A percentile compares a stretch with the other conserved stretches of the same genome.
These are phyloP conservation scores for Penicillium concentricum DNA, from an alignment of 2,329 filamentous ascomycete species.

Conservation along the genomic window DNA sequence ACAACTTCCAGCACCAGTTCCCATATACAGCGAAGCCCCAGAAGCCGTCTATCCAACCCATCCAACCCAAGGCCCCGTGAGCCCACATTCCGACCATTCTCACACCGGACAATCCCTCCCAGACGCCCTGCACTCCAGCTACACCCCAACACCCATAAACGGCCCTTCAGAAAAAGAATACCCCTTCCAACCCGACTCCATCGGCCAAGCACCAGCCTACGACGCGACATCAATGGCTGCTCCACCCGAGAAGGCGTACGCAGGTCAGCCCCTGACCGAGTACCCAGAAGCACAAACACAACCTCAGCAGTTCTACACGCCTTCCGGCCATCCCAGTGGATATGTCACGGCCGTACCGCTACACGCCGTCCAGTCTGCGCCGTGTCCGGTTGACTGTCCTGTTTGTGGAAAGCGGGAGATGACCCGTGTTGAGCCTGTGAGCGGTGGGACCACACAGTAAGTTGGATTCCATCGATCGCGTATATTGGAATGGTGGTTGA, in stretches of 20 bases:
- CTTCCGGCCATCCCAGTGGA: slow-evolving; percentile 19
- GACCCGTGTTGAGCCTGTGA: slow-evolving; percentile 22
- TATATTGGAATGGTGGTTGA: background rate
- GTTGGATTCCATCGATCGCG: slow-evolving; percentile 4
- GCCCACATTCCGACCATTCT: background rate
- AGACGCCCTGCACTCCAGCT: background rate
- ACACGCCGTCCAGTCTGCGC: slow-evolving; percentile 28
- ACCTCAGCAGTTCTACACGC: slow-evolving; percentile 16
- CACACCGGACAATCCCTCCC: background rate
- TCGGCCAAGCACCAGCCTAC: background rate
- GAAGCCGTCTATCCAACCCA: background rate
- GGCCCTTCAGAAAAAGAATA: background rate
- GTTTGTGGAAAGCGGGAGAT: slow-evolving; percentile 43
- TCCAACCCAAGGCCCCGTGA: background rate
- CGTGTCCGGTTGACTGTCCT: slow-evolving; percentile 50
- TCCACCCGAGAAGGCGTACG: slow-evolving; percentile 14
- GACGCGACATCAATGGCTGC: background rate
- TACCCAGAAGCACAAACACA: background rate
- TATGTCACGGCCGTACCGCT: slow-evolving; percentile 27
- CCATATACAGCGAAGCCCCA: slow-evolving; percentile 5
- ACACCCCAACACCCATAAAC: background rate
- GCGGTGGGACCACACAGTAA: slow-evolving; percentile 32
- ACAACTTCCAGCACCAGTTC: background rate
- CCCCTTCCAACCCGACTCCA: background rate
- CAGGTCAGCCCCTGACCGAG: slow-evolving; percentile 15